Percentiles rank a stretch among this genome's conserved stretches.
Evolutionary conservation across 495 filamentous ascomycete genomes (phyloP).

Genomic region (Aspergillus saccharolyticus): DNA sequence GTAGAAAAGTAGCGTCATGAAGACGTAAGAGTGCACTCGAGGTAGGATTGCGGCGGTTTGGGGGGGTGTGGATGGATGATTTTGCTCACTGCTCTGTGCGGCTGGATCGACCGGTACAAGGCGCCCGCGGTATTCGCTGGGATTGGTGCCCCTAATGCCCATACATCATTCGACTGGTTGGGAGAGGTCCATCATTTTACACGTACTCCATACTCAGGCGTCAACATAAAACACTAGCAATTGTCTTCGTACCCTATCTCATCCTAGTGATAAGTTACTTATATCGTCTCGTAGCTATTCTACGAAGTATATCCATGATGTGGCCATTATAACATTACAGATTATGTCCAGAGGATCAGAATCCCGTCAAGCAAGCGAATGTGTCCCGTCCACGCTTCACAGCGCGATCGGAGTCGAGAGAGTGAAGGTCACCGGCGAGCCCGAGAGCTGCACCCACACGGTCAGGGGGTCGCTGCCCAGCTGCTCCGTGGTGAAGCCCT

Average conservation of each 20-base stretch:
- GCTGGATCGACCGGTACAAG: no score
- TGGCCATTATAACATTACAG: slow-evolving; percentile 9
- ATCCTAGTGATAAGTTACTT: not conserved
- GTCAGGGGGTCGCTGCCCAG: slow-evolving; percentile 55
- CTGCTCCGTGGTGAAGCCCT: slow-evolving; percentile 48
- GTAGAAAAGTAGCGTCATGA: not conserved
- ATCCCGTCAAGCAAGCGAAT: not conserved
- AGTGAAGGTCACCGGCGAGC: slow-evolving; percentile 47
- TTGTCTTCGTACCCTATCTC: not conserved
- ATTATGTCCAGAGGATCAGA: slow-evolving; percentile 5
- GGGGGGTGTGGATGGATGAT: no score
- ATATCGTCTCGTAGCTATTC: not conserved
- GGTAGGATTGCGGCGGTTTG: no score
- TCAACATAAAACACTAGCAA: not conserved
- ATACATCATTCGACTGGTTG: no score
- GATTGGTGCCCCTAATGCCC: no score
- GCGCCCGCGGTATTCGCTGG: no score
- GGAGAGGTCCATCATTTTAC: no score
- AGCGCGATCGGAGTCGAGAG: slow-evolving; percentile 44
- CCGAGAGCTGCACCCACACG: slow-evolving; percentile 52
- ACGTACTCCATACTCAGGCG: no score
- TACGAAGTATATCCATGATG: slow-evolving; percentile 5
- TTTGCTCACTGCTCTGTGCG: no score
- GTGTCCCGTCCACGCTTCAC: slow-evolving; percentile 11
- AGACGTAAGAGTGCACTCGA: not conserved